Base-by-base conservation (phyloP, 163 green algal species). In the Scenedesmus sp. region DNA sequence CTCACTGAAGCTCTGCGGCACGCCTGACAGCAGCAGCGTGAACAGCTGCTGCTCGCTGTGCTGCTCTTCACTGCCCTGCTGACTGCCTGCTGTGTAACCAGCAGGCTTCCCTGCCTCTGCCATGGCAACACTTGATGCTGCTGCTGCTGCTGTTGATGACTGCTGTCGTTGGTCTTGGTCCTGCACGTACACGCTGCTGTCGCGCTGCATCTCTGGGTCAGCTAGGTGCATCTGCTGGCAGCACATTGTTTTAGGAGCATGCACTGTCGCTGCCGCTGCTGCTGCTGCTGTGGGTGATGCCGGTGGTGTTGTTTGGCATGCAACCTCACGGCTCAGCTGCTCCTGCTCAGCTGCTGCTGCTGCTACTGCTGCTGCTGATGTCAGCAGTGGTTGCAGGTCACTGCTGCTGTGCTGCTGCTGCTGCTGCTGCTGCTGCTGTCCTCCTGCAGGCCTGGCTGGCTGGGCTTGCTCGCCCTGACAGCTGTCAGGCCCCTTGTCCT, bases 1-100 rank as follows among this genome's bases (percentile, higher is more conserved):
- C 26, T 88, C 86, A 13, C 34, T 74, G 86, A 86, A 93, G 76
- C 73, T 20, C 55, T 91, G 91, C 6, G 90, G 90, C 4, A 93
- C 85, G 82, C 89, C 84, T 12, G 81, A 83, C 7, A 92, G 81
- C 55, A 92, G 88, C 9, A 92, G 82, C 1, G 81, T 46, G 52
- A 86, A 89, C 64, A 92, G 54, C 52, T 92, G 89, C 12, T 60
- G 66, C 66, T 76, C 66, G 26, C 15, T 4, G 2, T 2, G 66
- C 66, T 4, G 66, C 66, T 66, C 10, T 10, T 76, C 34, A 46
- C 34, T 46, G 34, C 34, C 34, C 34, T 16, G 66, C 16, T 7
- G 26, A 12, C 26, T 26, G 66, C 3, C 12, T 8, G 1, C 1
- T 76, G 16, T 34, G 66, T 46, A 46, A 0, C 34, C 34, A 46